phyloP scores from a whole-genome alignment of 306 rosid genomes.

The Begonia peltatifolia region DNA sequence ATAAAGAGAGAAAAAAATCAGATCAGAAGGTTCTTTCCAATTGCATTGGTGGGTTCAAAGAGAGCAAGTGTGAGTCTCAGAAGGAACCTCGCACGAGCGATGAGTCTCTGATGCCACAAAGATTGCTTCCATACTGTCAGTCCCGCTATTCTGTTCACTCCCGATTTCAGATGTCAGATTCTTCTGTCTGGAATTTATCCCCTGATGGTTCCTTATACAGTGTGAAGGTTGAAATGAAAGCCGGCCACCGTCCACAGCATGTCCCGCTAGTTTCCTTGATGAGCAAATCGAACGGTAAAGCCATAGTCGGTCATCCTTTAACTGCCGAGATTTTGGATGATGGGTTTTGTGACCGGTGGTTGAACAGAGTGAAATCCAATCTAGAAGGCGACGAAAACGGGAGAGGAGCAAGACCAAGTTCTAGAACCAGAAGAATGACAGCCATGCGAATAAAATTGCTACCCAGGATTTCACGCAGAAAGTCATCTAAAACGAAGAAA shows the following conservation, averaged over 20 bases:
- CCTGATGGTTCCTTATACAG: conserved; percentile 44
- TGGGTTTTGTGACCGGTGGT: conserved; percentile 35
- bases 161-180: conserved; percentile 47
- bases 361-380: conserved; percentile 20
- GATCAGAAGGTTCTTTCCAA: not conserved
- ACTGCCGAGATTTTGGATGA: conserved; percentile 55
- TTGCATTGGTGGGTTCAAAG: conserved; percentile 28
- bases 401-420: conserved; percentile 16
- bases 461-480: conserved; percentile 14
- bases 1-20: conserved; percentile 37
- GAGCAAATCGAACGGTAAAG: conserved; percentile 79
- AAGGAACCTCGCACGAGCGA: conserved; percentile 9
- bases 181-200: conserved; percentile 28
- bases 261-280: conserved; percentile 85
- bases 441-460: conserved; percentile 24
- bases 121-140: conserved; percentile 74
- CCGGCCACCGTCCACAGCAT: conserved; percentile 66
- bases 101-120: conserved; percentile 37
- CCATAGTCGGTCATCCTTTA: conserved; percentile 87
- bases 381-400: conserved; percentile 17
- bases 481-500: conserved; percentile 45
- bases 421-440: conserved; percentile 18
- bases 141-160: conserved; percentile 63
- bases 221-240: conserved; percentile 59
- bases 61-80: conserved; percentile 19